Evolutionary conservation across 352 stramenopile genomes (phyloP), one percentile per base, ranked within the genome.

Genomic region (Aphanomyces euteiches): DNA sequence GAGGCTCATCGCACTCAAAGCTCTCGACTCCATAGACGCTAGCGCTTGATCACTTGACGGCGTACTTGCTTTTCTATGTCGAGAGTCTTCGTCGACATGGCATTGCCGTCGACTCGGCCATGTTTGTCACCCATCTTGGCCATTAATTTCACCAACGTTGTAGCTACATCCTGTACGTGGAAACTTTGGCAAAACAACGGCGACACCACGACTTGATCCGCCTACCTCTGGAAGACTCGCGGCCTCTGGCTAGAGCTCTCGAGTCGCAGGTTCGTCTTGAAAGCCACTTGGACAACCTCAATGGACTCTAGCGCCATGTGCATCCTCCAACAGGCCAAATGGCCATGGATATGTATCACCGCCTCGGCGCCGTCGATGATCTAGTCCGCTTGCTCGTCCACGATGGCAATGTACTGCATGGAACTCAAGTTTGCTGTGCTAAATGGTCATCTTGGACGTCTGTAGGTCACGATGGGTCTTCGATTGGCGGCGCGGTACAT

Each of bases 261-360:
- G 59, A 67, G 38, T 19, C 38, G 7, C 58, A 66, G 37, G 58
- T 47, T 54, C 15, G 8, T 38, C 56, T 15, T 13, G 12, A 15
- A 13, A 10, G 53, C 10, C 12, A 36, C 39, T 60, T 5, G 28
- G 28, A 28, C 28, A 28, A 28, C 28, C 28, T 28, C 28, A 28
- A 28, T 28, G 28, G 28, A 28, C 28, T 28, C 28, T 6, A 47
- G 21, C 37, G 15, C 21, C 56, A 39, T 39, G 37, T 38, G 8
- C 37, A 34, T 40, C 59, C 39, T 17, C 17, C 59, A 34, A 21
- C 45, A 17, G 28, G 36, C 3, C 59, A 67, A 67, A 28, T 41
- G 6, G 59, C 59, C 4, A 19, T 67, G 38, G 59, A 67, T 45
- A 67, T 67, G 59, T 67, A 67, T 45, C 59, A 67, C 28, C 59